These are phyloP conservation scores for Chlorencoelia australis DNA, from an alignment of 2,329 filamentous ascomycete genomes.

Conservation along the genomic window DNA sequence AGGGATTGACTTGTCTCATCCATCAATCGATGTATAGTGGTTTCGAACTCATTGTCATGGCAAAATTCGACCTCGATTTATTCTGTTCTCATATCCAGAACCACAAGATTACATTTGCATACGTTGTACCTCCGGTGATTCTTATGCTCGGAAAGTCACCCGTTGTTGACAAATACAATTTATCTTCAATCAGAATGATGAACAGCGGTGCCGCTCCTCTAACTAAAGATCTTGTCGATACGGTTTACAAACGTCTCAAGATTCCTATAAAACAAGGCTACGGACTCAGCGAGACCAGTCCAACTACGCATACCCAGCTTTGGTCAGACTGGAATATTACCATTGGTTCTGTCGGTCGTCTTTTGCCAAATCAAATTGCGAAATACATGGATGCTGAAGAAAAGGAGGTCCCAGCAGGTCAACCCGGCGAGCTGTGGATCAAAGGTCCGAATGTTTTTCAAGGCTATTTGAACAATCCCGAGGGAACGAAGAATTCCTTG, in stretches of 20 bases:
- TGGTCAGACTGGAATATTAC: conserved; percentile 67
- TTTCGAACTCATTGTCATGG: conserved; percentile 58
- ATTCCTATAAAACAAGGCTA: conserved; percentile 88
- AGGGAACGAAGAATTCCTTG: conserved; percentile 58
- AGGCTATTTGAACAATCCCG: conserved; percentile 46
- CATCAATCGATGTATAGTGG: conserved; percentile 59
- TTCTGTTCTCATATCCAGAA: conserved; percentile 71
- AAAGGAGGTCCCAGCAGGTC: conserved; percentile 48
- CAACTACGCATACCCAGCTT: conserved; percentile 63
- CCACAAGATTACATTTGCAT: conserved; percentile 63
- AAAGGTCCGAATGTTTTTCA: conserved; percentile 53
- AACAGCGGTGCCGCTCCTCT: conserved; percentile 83
- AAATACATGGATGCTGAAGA: conserved; percentile 65
- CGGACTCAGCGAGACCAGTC: conserved; percentile 78
- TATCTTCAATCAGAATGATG: conserved; percentile 70
- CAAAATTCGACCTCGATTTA: conserved; percentile 70
- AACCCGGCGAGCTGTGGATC: conserved; percentile 63
- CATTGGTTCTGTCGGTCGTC: conserved; percentile 67
- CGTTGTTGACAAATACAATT: conserved; percentile 67
- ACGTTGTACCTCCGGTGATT: conserved; percentile 77
- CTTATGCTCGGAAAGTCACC: conserved; percentile 74
- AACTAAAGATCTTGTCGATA: conserved; percentile 68
- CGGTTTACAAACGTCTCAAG: conserved; percentile 62
- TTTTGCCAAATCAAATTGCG: conserved; percentile 70
- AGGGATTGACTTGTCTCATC: conserved; percentile 61